These are phyloP conservation scores for Yamadazyma kitorensis DNA, from an alignment of 805 yeast species.

Conservation along the genomic window DNA sequence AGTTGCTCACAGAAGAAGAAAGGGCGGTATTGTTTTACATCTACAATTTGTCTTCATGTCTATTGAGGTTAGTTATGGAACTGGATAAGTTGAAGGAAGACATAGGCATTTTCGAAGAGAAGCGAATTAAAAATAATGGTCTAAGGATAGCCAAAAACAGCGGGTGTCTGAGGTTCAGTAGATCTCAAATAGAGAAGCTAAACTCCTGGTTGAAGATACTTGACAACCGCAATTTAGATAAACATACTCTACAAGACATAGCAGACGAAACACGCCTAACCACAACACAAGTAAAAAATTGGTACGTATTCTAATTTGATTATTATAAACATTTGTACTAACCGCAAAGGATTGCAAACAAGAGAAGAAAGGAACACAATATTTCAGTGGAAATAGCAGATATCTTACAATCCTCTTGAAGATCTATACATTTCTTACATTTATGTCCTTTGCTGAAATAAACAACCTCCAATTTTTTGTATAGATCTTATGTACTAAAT, in stretches of 20 bases:
- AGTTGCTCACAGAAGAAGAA: neutral
- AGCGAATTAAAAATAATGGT: no score
- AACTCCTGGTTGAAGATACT: neutral
- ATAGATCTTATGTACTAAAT: slow-evolving; percentile 40
- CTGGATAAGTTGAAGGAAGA: neutral
- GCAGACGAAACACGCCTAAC: slow-evolving; percentile 1
- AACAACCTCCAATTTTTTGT: slow-evolving; percentile 30
- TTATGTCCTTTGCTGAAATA: slow-evolving; percentile 30
- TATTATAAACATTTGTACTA: no score
- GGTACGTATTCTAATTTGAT: slow-evolving; percentile 15
- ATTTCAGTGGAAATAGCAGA: neutral
- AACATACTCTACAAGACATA: neutral
- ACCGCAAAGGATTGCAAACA: slow-evolving; percentile 54
- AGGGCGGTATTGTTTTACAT: neutral
- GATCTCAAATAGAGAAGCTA: neutral
- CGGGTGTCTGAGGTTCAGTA: neutral
- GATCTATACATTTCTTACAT: slow-evolving; percentile 10
- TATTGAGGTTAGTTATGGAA: neutral
- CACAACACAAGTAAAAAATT: slow-evolving; percentile 9
- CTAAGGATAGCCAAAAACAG: no score
- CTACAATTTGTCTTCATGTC: neutral
- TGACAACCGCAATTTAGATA: neutral
- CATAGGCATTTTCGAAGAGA: neutral
- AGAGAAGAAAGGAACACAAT: slow-evolving; percentile 34
- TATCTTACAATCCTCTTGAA: neutral